Percentiles rank a stretch among this genome's conserved stretches.
These are phyloP conservation scores for Blumeria hordei DNA, from an alignment of 2,329 filamentous ascomycete genomes.

Conservation along the genomic window DNA sequence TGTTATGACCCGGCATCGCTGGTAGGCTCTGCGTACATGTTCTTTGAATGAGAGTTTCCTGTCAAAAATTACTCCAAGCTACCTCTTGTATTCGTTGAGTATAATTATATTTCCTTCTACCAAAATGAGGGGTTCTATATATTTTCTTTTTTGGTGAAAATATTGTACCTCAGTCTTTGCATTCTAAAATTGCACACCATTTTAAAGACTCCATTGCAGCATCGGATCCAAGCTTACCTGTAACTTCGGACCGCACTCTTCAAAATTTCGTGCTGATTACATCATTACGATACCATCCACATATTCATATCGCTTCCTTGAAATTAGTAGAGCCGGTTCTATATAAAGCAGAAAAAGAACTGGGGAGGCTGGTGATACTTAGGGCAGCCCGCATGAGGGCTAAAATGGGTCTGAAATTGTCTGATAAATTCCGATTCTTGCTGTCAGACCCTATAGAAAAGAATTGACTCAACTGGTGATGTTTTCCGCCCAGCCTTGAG, in stretches of 20 bases:
- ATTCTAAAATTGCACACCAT: background rate
- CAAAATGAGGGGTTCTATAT: background rate
- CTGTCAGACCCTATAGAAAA: background rate
- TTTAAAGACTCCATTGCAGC: background rate
- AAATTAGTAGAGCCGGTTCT: background rate
- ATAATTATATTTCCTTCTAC: background rate
- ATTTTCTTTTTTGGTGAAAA: background rate
- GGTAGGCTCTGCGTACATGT: background rate
- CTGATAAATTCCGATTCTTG: background rate
- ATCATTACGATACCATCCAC: background rate
- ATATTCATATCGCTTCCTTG: background rate
- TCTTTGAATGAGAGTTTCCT: background rate
- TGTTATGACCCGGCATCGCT: background rate
- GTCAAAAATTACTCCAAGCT: background rate
- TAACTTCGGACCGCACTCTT: background rate
- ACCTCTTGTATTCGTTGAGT: background rate
- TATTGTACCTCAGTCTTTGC: background rate
- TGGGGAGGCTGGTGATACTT: background rate
- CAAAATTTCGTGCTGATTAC: background rate
- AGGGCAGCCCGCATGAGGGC: background rate
- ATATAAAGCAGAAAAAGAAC: background rate
- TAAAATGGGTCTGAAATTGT: background rate
- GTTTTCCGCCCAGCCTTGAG: background rate
- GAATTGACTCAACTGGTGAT: background rate
- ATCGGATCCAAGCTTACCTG: background rate